phyloP scores from a whole-genome alignment of 495 filamentous ascomycete species.

The Neurospora sublineolata region DNA sequence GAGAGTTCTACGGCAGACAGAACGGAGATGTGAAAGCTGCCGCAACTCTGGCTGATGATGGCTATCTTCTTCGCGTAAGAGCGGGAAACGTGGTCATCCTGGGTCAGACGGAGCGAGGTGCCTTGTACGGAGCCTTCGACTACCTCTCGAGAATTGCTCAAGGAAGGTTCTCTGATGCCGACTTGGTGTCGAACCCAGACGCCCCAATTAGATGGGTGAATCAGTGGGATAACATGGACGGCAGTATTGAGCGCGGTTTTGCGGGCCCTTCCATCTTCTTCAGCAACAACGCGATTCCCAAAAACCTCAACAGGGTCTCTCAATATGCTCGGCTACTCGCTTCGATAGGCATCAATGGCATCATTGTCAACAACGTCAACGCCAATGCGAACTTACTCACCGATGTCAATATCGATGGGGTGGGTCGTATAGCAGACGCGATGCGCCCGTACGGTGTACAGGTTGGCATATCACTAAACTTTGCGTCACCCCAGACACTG shows the following conservation, averaged over 20 bases:
- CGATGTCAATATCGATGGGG: conserved; percentile 45
- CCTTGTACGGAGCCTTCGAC: conserved; percentile 59
- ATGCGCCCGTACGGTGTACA: conserved; percentile 58
- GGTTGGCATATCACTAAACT: conserved; percentile 55
- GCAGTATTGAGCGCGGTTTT: conserved; percentile 58
- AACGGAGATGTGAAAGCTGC: conserved; percentile 11
- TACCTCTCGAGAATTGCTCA: conserved; percentile 54
- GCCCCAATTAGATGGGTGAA: conserved; percentile 60
- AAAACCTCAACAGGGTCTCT: conserved; percentile 45
- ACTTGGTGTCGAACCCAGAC: conserved; percentile 44
- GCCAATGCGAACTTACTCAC: conserved; percentile 48
- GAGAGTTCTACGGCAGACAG: conserved; percentile 31
- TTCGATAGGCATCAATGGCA: conserved; percentile 55
- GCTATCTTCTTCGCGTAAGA: conserved; percentile 46
- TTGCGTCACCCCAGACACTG: conserved; percentile 48
- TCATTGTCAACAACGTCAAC: conserved; percentile 66
- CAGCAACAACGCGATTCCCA: conserved; percentile 37
- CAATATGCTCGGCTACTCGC: conserved; percentile 58
- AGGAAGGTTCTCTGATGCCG: conserved; percentile 44
- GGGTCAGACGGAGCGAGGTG: conserved; percentile 56
- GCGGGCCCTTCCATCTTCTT: conserved; percentile 64
- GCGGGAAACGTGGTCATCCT: conserved; percentile 43
- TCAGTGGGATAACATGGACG: conserved; percentile 62
- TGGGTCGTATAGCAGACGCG: conserved; percentile 50
- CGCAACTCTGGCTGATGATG: conserved; percentile 46